Evolutionary conservation across 345 rosid species (phyloP).

Genomic region (Syzygium jambos): DNA sequence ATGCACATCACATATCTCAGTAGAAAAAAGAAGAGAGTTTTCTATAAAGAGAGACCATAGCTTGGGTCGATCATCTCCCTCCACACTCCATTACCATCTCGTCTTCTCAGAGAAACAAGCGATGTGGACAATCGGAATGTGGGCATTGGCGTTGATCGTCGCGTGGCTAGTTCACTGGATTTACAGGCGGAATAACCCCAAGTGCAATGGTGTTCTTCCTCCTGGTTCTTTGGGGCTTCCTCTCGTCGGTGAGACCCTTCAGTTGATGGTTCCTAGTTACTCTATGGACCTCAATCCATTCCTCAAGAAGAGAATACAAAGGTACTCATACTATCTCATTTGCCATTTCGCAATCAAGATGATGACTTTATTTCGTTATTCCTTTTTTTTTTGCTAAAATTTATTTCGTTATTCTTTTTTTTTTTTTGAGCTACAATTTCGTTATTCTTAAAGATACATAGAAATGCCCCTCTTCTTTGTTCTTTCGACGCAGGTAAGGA

Average conservation of each 20-base stretch:
- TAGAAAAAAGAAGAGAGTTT: too few species aligned
- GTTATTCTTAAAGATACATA: accelerated
- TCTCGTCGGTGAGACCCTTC: conserved; percentile 22
- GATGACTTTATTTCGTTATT: background rate
- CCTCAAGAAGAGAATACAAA: conserved; percentile 14
- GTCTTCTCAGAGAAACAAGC: background rate
- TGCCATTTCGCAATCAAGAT: background rate
- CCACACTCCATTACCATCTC: background rate
- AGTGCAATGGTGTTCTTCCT: conserved; percentile 14
- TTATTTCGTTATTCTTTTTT: too few species aligned
- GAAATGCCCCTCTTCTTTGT: background rate
- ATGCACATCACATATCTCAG: background rate
- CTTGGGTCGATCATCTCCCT: background rate
- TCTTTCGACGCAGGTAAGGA: conserved; percentile 5
- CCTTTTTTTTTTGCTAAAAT: too few species aligned
- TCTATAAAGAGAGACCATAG: background rate
- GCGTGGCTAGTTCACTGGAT: background rate
- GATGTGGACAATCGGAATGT: background rate
- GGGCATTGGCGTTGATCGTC: background rate
- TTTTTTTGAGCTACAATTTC: too few species aligned
- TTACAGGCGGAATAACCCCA: conserved; percentile 17
- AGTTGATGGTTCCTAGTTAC: conserved; percentile 12
- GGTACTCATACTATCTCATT: background rate
- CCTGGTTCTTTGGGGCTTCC: conserved; percentile 27
- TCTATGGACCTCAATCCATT: conserved; percentile 22